Conservation (phyloP, 345 rosid species). For the Sapria himalayana region DNA sequence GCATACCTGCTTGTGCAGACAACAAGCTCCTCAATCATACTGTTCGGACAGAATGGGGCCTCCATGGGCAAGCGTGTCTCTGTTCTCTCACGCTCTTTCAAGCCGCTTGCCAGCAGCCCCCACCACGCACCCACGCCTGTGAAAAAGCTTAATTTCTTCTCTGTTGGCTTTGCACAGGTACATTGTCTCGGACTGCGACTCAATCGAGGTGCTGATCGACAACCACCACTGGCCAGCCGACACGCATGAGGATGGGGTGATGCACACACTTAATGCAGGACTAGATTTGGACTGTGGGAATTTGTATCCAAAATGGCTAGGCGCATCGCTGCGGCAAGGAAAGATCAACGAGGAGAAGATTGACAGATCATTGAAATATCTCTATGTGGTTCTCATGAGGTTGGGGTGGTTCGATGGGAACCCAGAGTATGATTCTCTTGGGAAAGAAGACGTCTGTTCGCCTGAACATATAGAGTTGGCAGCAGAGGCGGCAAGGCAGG, state of each 20-base stretch:
- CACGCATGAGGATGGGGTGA: conserved; percentile 71
- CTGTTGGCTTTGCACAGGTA: conserved; percentile 24
- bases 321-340: conserved; percentile 42
- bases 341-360: conserved; percentile 36
- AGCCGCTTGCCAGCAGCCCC: too few relatives aligned
- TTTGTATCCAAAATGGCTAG: conserved; percentile 38
- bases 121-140: too few relatives aligned
- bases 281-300: conserved; percentile 83
- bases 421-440: conserved; percentile 55
- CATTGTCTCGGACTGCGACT: conserved; percentile 79
- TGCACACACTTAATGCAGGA: conserved; percentile 58
- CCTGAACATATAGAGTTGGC: conserved; percentile 53
- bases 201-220: conserved; percentile 44
- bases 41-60: conserved; percentile 46
- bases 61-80: conserved; percentile 45
- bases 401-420: conserved; percentile 74
- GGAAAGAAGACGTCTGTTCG: conserved; percentile 43
- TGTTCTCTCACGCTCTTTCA: neutral
- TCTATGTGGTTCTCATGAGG: conserved; percentile 63
- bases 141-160: neutral
- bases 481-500: conserved; percentile 69
- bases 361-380: conserved; percentile 57
- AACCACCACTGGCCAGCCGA: conserved; percentile 42
- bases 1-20: conserved; percentile 69
- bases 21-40: conserved; percentile 36